Evolutionary conservation across 768 basidiomycete genomes (phyloP).

Genomic region (Hericium coralloides): DNA sequence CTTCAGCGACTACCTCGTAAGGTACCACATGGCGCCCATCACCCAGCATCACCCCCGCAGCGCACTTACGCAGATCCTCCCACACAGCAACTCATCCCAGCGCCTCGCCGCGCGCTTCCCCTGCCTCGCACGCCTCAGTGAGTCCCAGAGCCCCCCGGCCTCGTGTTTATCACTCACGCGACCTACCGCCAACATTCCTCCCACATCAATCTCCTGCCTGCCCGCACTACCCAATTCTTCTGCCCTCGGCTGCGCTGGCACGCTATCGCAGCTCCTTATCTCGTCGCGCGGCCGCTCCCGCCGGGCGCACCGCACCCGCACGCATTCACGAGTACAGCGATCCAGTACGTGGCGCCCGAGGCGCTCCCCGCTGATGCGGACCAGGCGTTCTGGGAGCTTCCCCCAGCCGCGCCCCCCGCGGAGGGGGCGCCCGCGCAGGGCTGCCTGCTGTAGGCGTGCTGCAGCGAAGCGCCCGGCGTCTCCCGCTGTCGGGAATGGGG

Average conservation of each 20-base stretch:
- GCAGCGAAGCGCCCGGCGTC: background rate
- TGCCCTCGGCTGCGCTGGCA: background rate
- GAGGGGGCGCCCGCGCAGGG: background rate
- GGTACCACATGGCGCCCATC: slow-evolving; percentile 2
- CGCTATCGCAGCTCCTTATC: slow-evolving; percentile 33
- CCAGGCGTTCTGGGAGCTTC: slow-evolving; percentile 20
- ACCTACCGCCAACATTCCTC: slow-evolving; percentile 9
- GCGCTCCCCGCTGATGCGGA: slow-evolving; percentile 14
- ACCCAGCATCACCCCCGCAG: background rate
- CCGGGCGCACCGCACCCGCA: slow-evolving; percentile 39
- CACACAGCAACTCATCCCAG: slow-evolving; percentile 41
- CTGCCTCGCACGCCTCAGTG: slow-evolving; percentile 45
- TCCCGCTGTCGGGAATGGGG: background rate
- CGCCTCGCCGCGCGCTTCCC: slow-evolving; percentile 44
- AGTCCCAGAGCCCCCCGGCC: slow-evolving; percentile 18
- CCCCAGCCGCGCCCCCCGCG: slow-evolving; percentile 2
- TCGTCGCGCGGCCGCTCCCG: slow-evolving; percentile 42
- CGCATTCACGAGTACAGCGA: slow-evolving; percentile 60
- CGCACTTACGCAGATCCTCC: slow-evolving; percentile 1
- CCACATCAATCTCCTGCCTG: slow-evolving; percentile 6
- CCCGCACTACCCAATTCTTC: background rate
- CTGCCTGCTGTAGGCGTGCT: background rate
- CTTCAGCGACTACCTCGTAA: slow-evolving; percentile 54
- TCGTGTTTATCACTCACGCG: slow-evolving; percentile 2
- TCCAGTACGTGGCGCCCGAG: slow-evolving; percentile 37